phyloP scores from a whole-genome alignment of 2,329 filamentous ascomycete species.

The Xylariaceae sp. region DNA sequence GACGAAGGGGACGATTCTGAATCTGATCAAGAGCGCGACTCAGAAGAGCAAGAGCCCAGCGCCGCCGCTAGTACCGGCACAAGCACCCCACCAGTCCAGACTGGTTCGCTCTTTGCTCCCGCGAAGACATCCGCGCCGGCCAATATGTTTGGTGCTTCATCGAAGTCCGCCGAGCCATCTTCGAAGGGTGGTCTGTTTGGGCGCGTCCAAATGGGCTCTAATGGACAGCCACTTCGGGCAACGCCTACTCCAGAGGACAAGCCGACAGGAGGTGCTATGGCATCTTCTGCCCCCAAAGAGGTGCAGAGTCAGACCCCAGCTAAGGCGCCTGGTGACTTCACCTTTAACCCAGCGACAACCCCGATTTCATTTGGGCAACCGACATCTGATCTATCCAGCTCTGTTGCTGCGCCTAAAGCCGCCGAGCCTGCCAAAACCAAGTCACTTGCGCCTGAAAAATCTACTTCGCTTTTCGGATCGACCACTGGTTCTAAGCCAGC shows the following conservation, averaged over 20 bases:
- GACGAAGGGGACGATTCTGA: slow-evolving; percentile 47
- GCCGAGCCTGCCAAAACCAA: slow-evolving; percentile 31
- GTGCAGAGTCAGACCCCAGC: slow-evolving; percentile 23
- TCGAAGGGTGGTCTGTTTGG: slow-evolving; percentile 31
- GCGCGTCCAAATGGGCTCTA: slow-evolving; percentile 30
- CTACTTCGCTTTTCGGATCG: slow-evolving; percentile 19
- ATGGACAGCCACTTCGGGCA: slow-evolving; percentile 31
- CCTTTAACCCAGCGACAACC: slow-evolving; percentile 30
- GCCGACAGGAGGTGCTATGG: slow-evolving; percentile 7
- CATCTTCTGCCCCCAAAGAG: slow-evolving; percentile 13
- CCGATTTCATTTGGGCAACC: slow-evolving; percentile 28
- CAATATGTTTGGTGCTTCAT: slow-evolving; percentile 20
- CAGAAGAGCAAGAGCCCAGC: slow-evolving; percentile 41
- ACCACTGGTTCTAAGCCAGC: slow-evolving; percentile 7
- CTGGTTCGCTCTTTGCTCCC: slow-evolving; percentile 29
- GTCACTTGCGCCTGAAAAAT: slow-evolving; percentile 25
- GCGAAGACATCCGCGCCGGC: slow-evolving; percentile 26
- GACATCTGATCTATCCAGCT: slow-evolving; percentile 5
- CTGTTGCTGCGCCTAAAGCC: background rate
- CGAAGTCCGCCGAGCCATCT: slow-evolving; percentile 18
- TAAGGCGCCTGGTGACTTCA: slow-evolving; percentile 31
- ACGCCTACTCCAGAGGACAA: slow-evolving; percentile 19
- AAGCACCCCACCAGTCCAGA: slow-evolving; percentile 38
- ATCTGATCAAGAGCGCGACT: slow-evolving; percentile 40
- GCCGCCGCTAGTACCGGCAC: slow-evolving; percentile 39